Percentiles rank a stretch among this genome's conserved stretches.
Conservation (phyloP, 805 yeast species). For the Ogataea henricii region DNA sequence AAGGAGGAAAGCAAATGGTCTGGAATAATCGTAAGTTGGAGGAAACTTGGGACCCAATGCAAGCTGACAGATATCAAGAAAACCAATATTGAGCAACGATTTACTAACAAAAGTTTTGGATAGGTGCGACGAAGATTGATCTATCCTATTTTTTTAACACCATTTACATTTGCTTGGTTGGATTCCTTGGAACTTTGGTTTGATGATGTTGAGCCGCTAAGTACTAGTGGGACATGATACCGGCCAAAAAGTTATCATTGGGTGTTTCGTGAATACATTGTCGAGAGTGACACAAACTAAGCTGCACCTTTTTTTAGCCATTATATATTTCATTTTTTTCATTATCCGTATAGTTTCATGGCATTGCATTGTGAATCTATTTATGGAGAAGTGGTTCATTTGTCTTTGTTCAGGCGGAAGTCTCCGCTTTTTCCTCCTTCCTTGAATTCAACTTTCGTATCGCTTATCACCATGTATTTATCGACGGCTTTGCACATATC, state of each 20-base stretch:
- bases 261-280: neutral
- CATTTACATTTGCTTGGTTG: conserved; percentile 15
- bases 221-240: too few species aligned
- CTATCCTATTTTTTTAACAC: conserved; percentile 11
- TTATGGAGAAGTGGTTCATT: too few species aligned
- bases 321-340: conserved; percentile 1
- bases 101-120: conserved; percentile 7
- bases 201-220: too few species aligned
- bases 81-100: neutral
- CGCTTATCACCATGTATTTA: conserved; percentile 43
- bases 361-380: too few species aligned
- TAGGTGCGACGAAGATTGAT: conserved; percentile 17
- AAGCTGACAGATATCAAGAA: conserved; percentile 7
- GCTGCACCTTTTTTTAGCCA: neutral
- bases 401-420: conserved; percentile 4
- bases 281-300: neutral
- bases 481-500: conserved; percentile 65
- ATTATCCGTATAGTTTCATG: neutral
- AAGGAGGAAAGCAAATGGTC: conserved; percentile 13
- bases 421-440: conserved; percentile 45
- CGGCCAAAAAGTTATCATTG: too few species aligned
- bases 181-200: conserved; percentile 14
- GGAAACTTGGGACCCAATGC: conserved; percentile 10
- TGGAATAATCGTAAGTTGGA: conserved; percentile 29
- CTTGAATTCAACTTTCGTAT: conserved; percentile 42